These are phyloP conservation scores for Stevia rebaudiana DNA, from an alignment of 140 eudicot genomes.

Conservation along the genomic window DNA sequence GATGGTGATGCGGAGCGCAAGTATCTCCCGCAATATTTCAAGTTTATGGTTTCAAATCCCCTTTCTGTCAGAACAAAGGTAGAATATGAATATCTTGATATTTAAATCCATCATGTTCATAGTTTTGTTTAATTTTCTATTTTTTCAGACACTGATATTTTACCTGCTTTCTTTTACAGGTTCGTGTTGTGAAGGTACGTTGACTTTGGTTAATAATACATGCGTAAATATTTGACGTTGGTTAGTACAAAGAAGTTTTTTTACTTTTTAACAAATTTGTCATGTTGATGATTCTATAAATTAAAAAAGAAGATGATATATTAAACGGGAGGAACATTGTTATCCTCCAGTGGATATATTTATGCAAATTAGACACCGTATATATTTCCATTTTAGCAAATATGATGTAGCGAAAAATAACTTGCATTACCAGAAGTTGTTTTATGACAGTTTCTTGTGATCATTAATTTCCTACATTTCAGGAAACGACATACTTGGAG, in stretches of 20 bases:
- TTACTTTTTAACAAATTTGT: background rate
- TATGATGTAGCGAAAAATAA: background rate
- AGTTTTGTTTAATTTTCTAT: background rate
- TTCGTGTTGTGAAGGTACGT: slow-evolving; percentile 95
- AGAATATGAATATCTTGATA: background rate
- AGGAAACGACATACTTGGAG: slow-evolving; percentile 92
- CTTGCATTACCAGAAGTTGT: background rate
- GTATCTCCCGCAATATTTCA: slow-evolving; percentile 95
- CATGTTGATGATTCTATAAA: background rate
- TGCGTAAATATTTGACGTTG: too few species aligned
- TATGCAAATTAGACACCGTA: background rate
- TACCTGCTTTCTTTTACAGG: slow-evolving; percentile 55
- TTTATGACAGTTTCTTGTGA: slow-evolving; percentile 11
- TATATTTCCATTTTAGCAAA: slow-evolving; percentile 1
- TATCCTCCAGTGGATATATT: background rate
- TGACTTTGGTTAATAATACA: slow-evolving; percentile 26
- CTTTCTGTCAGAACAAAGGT: slow-evolving; percentile 99
- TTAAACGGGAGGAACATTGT: background rate
- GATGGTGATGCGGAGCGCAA: slow-evolving; percentile 85
- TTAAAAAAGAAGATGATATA: background rate
- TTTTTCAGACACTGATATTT: slow-evolving; percentile 3
- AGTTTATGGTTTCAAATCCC: slow-evolving; percentile 91
- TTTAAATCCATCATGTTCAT: background rate
- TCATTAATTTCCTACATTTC: slow-evolving; percentile 28
- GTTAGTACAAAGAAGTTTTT: background rate